phyloP scores from a whole-genome alignment of 2,329 filamentous ascomycete species.

The Proliferodiscus dingleyae region DNA sequence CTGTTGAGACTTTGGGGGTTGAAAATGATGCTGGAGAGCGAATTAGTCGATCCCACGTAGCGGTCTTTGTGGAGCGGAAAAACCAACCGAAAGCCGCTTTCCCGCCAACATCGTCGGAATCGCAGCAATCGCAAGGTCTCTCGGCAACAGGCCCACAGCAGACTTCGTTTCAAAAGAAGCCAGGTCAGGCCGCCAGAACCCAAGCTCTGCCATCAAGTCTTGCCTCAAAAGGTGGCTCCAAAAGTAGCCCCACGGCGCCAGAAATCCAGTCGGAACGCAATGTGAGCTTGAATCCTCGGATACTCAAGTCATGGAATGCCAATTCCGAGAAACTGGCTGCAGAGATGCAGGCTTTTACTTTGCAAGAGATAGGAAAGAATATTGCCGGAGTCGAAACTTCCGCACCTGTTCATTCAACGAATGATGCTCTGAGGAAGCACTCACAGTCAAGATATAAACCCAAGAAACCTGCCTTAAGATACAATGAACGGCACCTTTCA shows the following conservation, averaged over 20 bases:
- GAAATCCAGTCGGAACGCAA: conserved; percentile 5
- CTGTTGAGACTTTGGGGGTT: background rate
- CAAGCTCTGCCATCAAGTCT: conserved; percentile 3
- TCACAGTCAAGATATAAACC: conserved; percentile 45
- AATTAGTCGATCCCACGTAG: conserved; percentile 26
- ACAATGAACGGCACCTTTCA: conserved; percentile 51
- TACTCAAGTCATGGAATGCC: conserved; percentile 35
- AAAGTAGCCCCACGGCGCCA: conserved; percentile 11
- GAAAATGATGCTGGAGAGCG: conserved; percentile 15
- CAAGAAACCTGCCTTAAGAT: conserved; percentile 50
- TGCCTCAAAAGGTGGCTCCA: background rate
- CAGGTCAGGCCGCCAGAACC: conserved; percentile 20
- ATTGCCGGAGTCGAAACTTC: conserved; percentile 19
- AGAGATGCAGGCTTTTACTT: conserved; percentile 55
- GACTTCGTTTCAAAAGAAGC: conserved; percentile 24
- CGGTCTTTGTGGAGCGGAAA: conserved; percentile 52
- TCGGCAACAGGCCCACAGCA: background rate
- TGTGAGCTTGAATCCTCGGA: conserved; percentile 33
- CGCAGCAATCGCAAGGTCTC: background rate
- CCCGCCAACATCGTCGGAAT: background rate
- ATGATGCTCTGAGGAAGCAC: conserved; percentile 9
- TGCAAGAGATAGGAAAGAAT: conserved; percentile 47
- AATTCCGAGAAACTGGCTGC: conserved; percentile 41
- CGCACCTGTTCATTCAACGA: conserved; percentile 7
- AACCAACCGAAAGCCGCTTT: conserved; percentile 29